Percentiles rank a stretch among this genome's conserved stretches.
Conservation (phyloP, 768 basidiomycete genomes). For the Kwoniella dendrophila region DNA sequence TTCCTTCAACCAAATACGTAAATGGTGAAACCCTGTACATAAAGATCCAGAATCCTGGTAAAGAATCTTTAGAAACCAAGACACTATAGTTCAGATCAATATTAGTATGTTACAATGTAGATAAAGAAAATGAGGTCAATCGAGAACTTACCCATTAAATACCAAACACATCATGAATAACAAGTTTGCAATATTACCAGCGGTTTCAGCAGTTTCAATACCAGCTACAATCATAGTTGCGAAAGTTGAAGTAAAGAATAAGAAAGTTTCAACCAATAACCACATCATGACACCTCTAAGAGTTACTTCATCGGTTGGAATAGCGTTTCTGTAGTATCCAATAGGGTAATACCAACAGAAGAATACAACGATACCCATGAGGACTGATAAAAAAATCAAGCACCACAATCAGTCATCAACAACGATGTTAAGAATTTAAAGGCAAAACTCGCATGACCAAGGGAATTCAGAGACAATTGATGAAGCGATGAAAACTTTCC, state of each 20-base stretch:
- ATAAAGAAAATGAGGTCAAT: conserved; percentile 6
- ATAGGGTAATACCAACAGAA: conserved; percentile 58
- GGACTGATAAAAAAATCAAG: conserved; percentile 37
- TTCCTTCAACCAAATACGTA: conserved; percentile 53
- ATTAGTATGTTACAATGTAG: neutral
- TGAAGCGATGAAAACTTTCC: conserved; percentile 54
- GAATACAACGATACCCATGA: conserved; percentile 51
- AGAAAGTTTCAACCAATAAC: conserved; percentile 57
- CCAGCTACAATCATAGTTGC: conserved; percentile 57
- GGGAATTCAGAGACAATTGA: conserved; percentile 55
- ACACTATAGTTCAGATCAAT: conserved; percentile 46
- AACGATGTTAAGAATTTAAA: neutral
- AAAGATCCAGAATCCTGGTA: conserved; percentile 55
- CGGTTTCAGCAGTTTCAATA: conserved; percentile 57
- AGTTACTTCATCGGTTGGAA: conserved; percentile 51
- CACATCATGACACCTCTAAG: conserved; percentile 59
- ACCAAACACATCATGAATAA: conserved; percentile 59
- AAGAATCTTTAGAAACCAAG: conserved; percentile 34
- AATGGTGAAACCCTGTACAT: conserved; percentile 56
- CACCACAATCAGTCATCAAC: too few relatives aligned
- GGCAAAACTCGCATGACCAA: conserved; percentile 26
- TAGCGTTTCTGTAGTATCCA: conserved; percentile 59
- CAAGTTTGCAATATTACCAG: conserved; percentile 58
- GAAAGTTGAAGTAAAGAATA: conserved; percentile 57
- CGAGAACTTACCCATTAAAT: conserved; percentile 56